phyloP scores from a whole-genome alignment of 1,284 basidiomycete genomes.

The Moesziomyces aphidis region DNA sequence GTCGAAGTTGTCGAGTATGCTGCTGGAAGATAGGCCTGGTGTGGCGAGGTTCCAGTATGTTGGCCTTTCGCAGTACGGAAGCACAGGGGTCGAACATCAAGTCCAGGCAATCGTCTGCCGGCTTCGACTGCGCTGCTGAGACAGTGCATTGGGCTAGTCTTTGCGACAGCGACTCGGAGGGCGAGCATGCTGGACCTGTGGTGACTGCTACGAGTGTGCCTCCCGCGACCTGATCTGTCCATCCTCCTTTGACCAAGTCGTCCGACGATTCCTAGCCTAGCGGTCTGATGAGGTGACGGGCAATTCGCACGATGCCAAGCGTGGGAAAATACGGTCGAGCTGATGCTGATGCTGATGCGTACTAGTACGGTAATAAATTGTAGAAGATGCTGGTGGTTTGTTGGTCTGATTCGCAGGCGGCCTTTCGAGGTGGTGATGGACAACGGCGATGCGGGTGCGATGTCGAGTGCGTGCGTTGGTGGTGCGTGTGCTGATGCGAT shows the following conservation, averaged over 20 bases:
- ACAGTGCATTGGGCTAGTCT: too few relatives aligned
- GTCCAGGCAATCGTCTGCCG: too few relatives aligned
- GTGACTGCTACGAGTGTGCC: neutral
- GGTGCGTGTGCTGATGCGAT: constrained; percentile 28
- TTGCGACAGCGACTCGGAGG: too few relatives aligned
- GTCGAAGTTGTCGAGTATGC: neutral
- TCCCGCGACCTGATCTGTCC: neutral
- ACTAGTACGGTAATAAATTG: neutral
- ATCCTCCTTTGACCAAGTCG: neutral
- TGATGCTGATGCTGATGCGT: neutral
- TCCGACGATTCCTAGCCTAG: neutral
- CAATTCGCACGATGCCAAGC: too few relatives aligned
- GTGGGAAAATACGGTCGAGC: neutral
- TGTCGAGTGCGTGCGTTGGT: constrained; percentile 2
- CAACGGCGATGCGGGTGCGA: neutral
- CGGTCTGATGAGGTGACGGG: too few relatives aligned
- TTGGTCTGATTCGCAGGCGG: neutral
- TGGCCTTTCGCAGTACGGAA: too few relatives aligned
- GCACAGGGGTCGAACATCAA: too few relatives aligned
- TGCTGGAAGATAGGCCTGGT: too few relatives aligned
- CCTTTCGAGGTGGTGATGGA: neutral
- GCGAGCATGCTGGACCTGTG: neutral
- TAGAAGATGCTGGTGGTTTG: neutral
- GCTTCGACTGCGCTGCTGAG: too few relatives aligned
- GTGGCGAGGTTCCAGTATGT: too few relatives aligned